Conservation (phyloP, 805 yeast genomes). For the Saccharomycopsis guyanensis region DNA sequence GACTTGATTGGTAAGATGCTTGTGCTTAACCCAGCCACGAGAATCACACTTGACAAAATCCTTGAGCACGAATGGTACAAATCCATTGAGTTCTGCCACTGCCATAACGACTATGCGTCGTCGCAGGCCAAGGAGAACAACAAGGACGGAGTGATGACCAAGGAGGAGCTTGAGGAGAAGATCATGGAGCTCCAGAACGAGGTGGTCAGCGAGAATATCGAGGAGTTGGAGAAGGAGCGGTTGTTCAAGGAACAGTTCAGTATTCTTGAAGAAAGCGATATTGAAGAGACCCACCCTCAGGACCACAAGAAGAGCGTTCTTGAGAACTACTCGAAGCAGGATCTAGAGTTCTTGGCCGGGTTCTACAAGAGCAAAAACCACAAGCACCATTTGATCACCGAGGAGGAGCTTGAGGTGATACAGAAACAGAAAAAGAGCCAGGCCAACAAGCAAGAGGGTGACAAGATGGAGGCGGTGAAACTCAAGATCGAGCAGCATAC, state of each 20-base stretch:
- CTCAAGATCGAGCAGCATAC: constrained; percentile 11
- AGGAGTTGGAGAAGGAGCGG: constrained; percentile 21
- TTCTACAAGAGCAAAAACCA: constrained; percentile 34
- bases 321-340: constrained; percentile 16
- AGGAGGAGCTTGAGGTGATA: constrained; percentile 44
- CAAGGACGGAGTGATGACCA: constrained; percentile 4
- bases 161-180: constrained; percentile 17
- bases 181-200: constrained; percentile 19
- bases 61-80: constrained; percentile 49
- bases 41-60: constrained; percentile 54
- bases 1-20: constrained; percentile 69
- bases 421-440: constrained; percentile 26
- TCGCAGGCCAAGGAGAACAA: background rate
- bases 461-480: constrained; percentile 6
- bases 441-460: constrained; percentile 12
- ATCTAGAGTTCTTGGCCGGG: constrained; percentile 17
- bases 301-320: constrained; percentile 9
- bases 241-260: constrained; percentile 19
- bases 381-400: constrained; percentile 61
- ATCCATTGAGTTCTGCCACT: constrained; percentile 48
- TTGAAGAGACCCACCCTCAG: constrained; percentile 4
- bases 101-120: constrained; percentile 19
- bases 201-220: constrained; percentile 18
- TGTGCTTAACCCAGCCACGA: constrained; percentile 47
- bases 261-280: constrained; percentile 18